These are phyloP conservation scores for Hygrocybe punicea DNA, from an alignment of 768 basidiomycete species.

Conservation along the genomic window DNA sequence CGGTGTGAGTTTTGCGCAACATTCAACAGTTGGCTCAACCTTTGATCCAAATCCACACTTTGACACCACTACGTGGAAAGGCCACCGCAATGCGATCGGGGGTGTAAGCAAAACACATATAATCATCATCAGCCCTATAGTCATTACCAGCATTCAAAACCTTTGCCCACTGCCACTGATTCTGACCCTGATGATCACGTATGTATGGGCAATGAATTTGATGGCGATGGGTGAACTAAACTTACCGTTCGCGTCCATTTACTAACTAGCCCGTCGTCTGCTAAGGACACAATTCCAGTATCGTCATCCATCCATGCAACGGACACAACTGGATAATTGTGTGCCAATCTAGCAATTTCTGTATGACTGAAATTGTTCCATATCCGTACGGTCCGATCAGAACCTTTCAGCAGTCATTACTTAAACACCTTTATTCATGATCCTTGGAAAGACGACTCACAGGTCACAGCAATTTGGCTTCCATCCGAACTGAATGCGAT, in stretches of 20 bases:
- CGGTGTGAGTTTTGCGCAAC: slow-evolving; percentile 3
- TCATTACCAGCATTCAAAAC: slow-evolving; percentile 50
- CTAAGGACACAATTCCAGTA: slow-evolving; percentile 53
- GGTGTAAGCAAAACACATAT: slow-evolving; percentile 51
- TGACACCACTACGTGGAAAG: slow-evolving; percentile 56
- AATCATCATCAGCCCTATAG: slow-evolving; percentile 32
- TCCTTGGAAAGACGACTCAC: slow-evolving; percentile 35
- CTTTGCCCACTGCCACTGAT: slow-evolving; percentile 56
- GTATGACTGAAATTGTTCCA: slow-evolving; percentile 48
- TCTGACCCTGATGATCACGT: slow-evolving; percentile 35
- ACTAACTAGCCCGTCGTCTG: slow-evolving; percentile 53
- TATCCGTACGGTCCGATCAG: slow-evolving; percentile 60
- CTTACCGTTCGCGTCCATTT: slow-evolving; percentile 58
- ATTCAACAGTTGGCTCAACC: slow-evolving; percentile 33
- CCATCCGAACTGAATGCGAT: slow-evolving; percentile 56
- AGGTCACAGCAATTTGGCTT: slow-evolving; percentile 52
- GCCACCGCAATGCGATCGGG: slow-evolving; percentile 62
- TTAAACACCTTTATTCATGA: slow-evolving; percentile 1
- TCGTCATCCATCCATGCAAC: slow-evolving; percentile 61
- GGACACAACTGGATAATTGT: slow-evolving; percentile 47
- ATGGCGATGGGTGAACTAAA: slow-evolving; percentile 4
- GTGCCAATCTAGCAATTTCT: slow-evolving; percentile 57
- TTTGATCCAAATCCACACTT: slow-evolving; percentile 60
- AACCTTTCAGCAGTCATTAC: slow-evolving; percentile 35
- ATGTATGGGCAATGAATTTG: slow-evolving; percentile 1